Evolutionary conservation across 106 monocot genomes (phyloP).

Genomic region (Dendrobium huoshanense): DNA sequence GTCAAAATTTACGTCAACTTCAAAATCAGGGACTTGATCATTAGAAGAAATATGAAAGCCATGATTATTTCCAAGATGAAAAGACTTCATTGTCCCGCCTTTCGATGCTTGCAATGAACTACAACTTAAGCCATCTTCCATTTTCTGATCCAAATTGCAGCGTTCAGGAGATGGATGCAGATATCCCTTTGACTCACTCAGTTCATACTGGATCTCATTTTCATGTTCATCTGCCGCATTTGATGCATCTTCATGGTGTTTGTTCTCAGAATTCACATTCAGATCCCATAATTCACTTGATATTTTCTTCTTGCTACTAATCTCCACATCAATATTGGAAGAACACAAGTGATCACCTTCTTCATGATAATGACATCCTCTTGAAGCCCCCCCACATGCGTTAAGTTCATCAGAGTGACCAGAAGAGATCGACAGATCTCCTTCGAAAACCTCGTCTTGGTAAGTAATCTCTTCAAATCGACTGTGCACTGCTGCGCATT

Average conservation of each 20-base stretch:
- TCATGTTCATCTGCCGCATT: neutral
- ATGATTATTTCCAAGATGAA: conserved; percentile 9
- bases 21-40: neutral
- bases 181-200: conserved; percentile 14
- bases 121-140: neutral
- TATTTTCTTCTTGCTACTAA: neutral
- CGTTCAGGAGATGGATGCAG: conserved; percentile 15
- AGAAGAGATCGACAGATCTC: neutral
- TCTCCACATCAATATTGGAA: neutral
- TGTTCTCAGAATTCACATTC: neutral
- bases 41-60: conserved; percentile 6
- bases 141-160: conserved; percentile 6
- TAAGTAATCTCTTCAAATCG: conserved; percentile 74
- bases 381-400: neutral
- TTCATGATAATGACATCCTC: conserved; percentile 15
- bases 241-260: conserved; percentile 22
- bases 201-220: neutral
- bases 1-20: neutral
- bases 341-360: conserved; percentile 6
- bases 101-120: neutral
- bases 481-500: conserved; percentile 52
- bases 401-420: no score
- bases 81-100: conserved; percentile 11
- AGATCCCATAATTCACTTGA: neutral
- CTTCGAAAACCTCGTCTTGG: conserved; percentile 29